Conservation (phyloP, 1,284 basidiomycete species). For the Trichosporon sp. region DNA sequence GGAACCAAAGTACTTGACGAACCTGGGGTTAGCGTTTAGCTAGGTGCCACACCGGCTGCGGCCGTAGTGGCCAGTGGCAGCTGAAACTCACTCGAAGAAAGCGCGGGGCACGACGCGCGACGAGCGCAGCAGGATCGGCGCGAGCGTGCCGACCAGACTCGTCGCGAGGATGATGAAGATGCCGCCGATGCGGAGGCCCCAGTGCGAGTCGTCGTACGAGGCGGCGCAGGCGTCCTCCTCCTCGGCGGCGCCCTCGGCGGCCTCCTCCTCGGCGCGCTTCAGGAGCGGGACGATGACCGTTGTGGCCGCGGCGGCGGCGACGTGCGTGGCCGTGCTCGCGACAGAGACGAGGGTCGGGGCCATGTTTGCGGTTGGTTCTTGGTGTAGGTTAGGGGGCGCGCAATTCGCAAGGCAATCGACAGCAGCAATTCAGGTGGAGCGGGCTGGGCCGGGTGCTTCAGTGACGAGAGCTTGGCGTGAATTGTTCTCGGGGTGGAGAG, state of each 20-base stretch:
- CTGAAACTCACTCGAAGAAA: slow-evolving; percentile 65
- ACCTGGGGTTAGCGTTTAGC: slow-evolving; percentile 49
- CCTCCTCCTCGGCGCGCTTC: neutral
- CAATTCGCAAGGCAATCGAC: neutral
- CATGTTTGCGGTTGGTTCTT: neutral
- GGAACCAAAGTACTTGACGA: slow-evolving; percentile 93
- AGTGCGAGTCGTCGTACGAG: slow-evolving; percentile 21
- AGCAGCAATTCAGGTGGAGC: neutral
- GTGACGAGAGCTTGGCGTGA: neutral
- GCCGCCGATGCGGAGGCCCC: slow-evolving; percentile 65
- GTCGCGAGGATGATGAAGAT: slow-evolving; percentile 76
- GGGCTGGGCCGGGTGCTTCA: neutral
- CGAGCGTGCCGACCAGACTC: slow-evolving; percentile 60
- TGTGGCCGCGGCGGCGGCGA: neutral
- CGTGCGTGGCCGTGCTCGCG: neutral
- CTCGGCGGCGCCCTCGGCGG: neutral
- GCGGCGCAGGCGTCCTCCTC: slow-evolving; percentile 26
- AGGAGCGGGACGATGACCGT: neutral
- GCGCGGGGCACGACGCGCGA: slow-evolving; percentile 60
- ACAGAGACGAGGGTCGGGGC: neutral
- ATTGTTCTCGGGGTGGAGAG: neutral
- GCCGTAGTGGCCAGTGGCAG: neutral
- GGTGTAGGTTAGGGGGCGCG: neutral
- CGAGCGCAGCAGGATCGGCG: slow-evolving; percentile 71
- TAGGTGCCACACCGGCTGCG: neutral